Base-by-base conservation (phyloP, 768 basidiomycete species). In the Xerocomellus intermedius region DNA sequence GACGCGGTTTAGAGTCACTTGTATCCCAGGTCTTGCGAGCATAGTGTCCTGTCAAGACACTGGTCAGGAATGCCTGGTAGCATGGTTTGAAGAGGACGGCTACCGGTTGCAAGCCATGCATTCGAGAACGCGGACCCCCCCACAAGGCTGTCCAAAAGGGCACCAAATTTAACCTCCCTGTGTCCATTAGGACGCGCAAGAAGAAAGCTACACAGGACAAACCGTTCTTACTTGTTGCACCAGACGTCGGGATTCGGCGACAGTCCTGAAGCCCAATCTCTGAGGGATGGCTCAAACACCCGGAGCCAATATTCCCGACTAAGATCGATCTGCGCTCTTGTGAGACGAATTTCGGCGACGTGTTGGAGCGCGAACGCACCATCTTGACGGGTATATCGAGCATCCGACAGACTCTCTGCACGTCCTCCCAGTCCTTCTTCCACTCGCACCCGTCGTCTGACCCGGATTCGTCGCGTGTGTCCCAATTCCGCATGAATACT, bases 401-500 rank as follows among this genome's bases (percentile, higher is more conserved):
- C 61, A 81, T 75, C 48, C 74, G 80, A 66, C 93, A 94, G 13
- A 97, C 90, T 17, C 76, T 74, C 63, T 86, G 86, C 2, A 97
- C 95, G 68, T 96, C 93, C 56, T 88, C 83, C 89, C 90, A 97
- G 64, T 98, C 95, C 55, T 85, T 87, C 72, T 98, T 88, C 95
- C 95, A 98, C 69, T 94, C 91, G 62, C 95, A 98, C 4, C 90
- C 89, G n/a, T 76, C 78, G 64, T 89, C 89, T 0, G 84, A 80
- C 17, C 82, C 87, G 24, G 78, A 83, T 72, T 94, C 92, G 64
- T 94, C 90, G 38, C 86, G 79, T 3, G 87, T 88, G 62, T 93
- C 90, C 95, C 95, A 98, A 56, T 98, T 98, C 21, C 92, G 82
- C 95, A 98, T 98, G 70, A 87, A 98, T 1, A 97, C 81, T 22